Percentiles rank a stretch among this genome's conserved stretches.
These are phyloP conservation scores for Yarrowia keelungensis DNA, from an alignment of 805 yeast genomes.

Conservation along the genomic window DNA sequence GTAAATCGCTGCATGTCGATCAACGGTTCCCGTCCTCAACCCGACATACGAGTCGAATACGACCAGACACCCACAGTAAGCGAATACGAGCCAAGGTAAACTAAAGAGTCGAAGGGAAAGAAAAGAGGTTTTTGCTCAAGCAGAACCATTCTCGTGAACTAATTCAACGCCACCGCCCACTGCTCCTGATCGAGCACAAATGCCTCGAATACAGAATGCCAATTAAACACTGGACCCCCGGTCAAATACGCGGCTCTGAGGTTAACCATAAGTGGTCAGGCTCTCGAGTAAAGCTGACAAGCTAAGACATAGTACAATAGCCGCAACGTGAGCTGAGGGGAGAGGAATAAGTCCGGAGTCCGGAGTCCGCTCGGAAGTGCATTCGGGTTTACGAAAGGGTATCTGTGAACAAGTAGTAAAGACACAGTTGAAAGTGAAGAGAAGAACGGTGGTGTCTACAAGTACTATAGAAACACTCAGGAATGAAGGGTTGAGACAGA, in stretches of 20 bases:
- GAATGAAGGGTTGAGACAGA: not conserved
- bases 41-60: not conserved
- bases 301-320: not conserved
- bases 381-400: not conserved
- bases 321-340: not conserved
- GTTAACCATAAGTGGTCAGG: conserved; percentile 11
- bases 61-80: not conserved
- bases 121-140: too few relatives aligned
- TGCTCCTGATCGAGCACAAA: not conserved
- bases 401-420: not conserved
- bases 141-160: too few relatives aligned
- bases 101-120: not conserved
- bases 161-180: not conserved
- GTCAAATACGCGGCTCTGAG: conserved; percentile 27
- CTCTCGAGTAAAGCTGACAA: not conserved
- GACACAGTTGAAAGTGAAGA: too few relatives aligned
- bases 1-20: conserved; percentile 26
- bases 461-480: not conserved
- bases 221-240: conserved; percentile 19
- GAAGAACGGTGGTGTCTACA: too few relatives aligned
- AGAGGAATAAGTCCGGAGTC: too few relatives aligned
- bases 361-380: too few relatives aligned
- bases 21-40: conserved; percentile 2
- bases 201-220: not conserved
- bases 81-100: too few relatives aligned